Evolutionary conservation across 306 rosid species (phyloP), one percentile per base, ranked within the genome.

Genomic region (Boehmeria nivea): DNA sequence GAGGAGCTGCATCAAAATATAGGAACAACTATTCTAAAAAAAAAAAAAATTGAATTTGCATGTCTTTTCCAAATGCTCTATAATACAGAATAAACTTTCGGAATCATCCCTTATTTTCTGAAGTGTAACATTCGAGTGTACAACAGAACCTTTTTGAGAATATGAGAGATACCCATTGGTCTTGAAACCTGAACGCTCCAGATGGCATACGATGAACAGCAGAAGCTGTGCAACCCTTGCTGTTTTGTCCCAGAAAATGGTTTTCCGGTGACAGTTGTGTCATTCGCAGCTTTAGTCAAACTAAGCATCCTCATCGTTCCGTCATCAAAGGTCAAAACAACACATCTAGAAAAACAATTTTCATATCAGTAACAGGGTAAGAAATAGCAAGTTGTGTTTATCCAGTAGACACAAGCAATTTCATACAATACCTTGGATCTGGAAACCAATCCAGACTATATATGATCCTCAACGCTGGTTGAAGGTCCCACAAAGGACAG

Each of bases 111-210:
- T n/a, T n/a, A n/a, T n/a, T n/a, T n/a, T n/a, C n/a, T n/a, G n/a
- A 31, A 4, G 5, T 31, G 36, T 31, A 31, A 6, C 36, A 31
- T 4, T 31, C 9, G 12, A 15, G 9, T 2, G 25, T 27, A 39
- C 15, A 6, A 67, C 6, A 11, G 11, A 53, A 39, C 46, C n/a
- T 25, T 48, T 18, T 12, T 27, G 40, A 34, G 76, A 64, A 42
- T 20, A 39, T 0, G 65, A 49, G 51, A 54, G 24, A 51, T 58
- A 91, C 99, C 96, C 72, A 95, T 87, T 54, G 43, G 49, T 58
- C 78, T 77, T 68, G 96, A 91, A 23, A 84, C 87, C 20, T 83
- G 99, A 75, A 81, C 81, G 43, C 84, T 81, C 95, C 99, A 87
- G 59, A 91, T 77, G 45, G 99, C 84, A 72, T 59, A 78, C 12